phyloP scores from a whole-genome alignment of 257 asterid genomes.

The Primulina huaijiensis region DNA sequence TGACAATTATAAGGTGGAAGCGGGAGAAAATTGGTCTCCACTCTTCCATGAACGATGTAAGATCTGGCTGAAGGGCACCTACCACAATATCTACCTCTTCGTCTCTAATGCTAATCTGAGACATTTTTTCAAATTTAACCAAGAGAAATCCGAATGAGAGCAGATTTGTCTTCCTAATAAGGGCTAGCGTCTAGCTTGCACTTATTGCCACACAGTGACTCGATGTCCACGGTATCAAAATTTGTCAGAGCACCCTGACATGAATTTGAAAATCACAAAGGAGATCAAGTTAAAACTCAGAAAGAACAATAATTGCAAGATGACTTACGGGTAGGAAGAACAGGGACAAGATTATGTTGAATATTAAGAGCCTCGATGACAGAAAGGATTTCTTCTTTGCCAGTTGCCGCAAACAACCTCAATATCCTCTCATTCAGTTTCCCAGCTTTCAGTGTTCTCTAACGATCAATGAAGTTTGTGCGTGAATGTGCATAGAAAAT shows the following conservation, averaged over 20 bases:
- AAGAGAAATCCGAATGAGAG: slow-evolving; percentile 3
- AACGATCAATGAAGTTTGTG: slow-evolving; percentile 24
- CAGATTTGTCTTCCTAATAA: slow-evolving; percentile 11
- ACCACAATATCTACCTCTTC: slow-evolving; percentile 68
- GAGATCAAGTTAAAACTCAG: slow-evolving; percentile 10
- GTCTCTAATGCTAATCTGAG: slow-evolving; percentile 40
- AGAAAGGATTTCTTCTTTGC: slow-evolving; percentile 79
- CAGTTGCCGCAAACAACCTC: slow-evolving; percentile 80
- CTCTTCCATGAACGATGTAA: slow-evolving; percentile 73
- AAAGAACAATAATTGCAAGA: slow-evolving; percentile 27
- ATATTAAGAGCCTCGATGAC: slow-evolving; percentile 64
- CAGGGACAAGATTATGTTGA: slow-evolving; percentile 48
- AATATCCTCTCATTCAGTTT: slow-evolving; percentile 84
- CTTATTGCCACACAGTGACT: slow-evolving; percentile 17
- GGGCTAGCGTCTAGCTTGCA: slow-evolving; percentile 22
- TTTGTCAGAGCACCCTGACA: slow-evolving; percentile 81
- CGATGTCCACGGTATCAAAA: slow-evolving; percentile 33
- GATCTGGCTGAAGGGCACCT: slow-evolving; percentile 67
- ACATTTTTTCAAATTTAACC: slow-evolving; percentile 35
- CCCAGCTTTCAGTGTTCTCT: slow-evolving; percentile 90
- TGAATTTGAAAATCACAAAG: slow-evolving; percentile 24
- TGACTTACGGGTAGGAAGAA: slow-evolving; percentile 57
- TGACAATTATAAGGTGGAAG: slow-evolving; percentile 74
- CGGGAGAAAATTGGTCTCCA: slow-evolving; percentile 77
- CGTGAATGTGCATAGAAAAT: not conserved